Evolutionary conservation across 1,284 basidiomycete genomes (phyloP).

Genomic region (Apiotrichum sp.): DNA sequence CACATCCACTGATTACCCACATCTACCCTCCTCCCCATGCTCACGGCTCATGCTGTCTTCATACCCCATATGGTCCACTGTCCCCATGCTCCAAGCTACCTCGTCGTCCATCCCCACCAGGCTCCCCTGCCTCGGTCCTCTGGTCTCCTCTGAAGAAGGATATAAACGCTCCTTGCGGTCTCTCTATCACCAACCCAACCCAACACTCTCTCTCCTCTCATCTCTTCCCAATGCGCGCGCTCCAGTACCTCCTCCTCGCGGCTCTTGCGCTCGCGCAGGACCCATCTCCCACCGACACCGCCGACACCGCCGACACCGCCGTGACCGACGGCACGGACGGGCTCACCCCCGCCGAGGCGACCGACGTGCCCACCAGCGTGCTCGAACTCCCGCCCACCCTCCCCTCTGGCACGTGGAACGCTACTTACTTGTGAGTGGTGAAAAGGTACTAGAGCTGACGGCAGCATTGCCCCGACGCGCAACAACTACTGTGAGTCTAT

Average conservation of each 20-base stretch:
- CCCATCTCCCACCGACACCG: not conserved
- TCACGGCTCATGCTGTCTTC: too few species aligned
- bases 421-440: not conserved
- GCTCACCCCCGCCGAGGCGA: not conserved
- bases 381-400: not conserved
- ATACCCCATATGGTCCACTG: too few species aligned
- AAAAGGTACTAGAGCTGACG: not conserved
- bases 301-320: not conserved
- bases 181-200: not conserved
- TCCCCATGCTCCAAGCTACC: too few species aligned
- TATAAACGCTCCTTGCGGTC: too few species aligned
- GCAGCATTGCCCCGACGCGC: constrained; percentile 4
- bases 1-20: too few species aligned
- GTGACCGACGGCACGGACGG: not conserved
- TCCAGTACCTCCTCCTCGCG: too few species aligned
- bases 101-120: too few species aligned
- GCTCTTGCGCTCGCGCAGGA: too few species aligned
- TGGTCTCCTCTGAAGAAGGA: too few species aligned
- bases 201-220: not conserved
- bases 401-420: not conserved
- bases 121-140: too few species aligned
- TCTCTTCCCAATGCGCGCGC: constrained; percentile 5
- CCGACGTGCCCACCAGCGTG: not conserved
- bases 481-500: constrained; percentile 13
- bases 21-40: too few species aligned